These are phyloP conservation scores for Pseudognaphalium luteoalbum DNA, from an alignment of 129 eudicot species.

Conservation along the genomic window DNA sequence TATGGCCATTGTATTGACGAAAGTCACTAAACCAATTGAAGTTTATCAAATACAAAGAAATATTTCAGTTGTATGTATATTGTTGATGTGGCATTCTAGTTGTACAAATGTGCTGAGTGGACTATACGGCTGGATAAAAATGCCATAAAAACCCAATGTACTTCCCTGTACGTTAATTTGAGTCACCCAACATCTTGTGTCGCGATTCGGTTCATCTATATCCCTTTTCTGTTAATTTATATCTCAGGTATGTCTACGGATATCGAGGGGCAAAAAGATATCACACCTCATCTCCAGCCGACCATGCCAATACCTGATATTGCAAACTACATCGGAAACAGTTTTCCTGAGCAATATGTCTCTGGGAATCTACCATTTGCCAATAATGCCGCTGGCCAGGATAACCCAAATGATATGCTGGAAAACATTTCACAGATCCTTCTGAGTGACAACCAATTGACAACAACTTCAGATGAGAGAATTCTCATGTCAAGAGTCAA, in stretches of 20 bases:
- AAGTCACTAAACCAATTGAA: too few species aligned
- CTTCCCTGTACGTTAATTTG: too few species aligned
- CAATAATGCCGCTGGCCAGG: slow-evolving; percentile 36
- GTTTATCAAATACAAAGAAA: too few species aligned
- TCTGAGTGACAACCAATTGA: slow-evolving; percentile 48
- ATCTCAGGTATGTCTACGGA: slow-evolving; percentile 32
- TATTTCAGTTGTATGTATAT: too few species aligned
- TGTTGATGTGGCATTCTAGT: not conserved
- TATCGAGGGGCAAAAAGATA: slow-evolving; percentile 29
- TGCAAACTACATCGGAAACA: slow-evolving; percentile 48
- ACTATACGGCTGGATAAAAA: not conserved
- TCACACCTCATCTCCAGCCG: slow-evolving; percentile 40
- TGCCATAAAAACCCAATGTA: not conserved
- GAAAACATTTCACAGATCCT: slow-evolving; percentile 62
- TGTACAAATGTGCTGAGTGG: not conserved
- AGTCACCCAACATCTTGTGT: not conserved
- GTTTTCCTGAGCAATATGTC: slow-evolving; percentile 39
- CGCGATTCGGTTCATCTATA: not conserved
- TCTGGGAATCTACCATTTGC: slow-evolving; percentile 36
- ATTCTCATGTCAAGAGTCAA: slow-evolving; percentile 72
- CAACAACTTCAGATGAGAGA: slow-evolving; percentile 63
- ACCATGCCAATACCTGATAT: slow-evolving; percentile 62
- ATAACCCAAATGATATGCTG: slow-evolving; percentile 30
- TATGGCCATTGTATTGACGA: too few species aligned
- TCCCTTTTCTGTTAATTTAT: slow-evolving; percentile 20